Base-by-base conservation (phyloP, 2,329 filamentous ascomycete species). In the Colletotrichum australisinense region DNA sequence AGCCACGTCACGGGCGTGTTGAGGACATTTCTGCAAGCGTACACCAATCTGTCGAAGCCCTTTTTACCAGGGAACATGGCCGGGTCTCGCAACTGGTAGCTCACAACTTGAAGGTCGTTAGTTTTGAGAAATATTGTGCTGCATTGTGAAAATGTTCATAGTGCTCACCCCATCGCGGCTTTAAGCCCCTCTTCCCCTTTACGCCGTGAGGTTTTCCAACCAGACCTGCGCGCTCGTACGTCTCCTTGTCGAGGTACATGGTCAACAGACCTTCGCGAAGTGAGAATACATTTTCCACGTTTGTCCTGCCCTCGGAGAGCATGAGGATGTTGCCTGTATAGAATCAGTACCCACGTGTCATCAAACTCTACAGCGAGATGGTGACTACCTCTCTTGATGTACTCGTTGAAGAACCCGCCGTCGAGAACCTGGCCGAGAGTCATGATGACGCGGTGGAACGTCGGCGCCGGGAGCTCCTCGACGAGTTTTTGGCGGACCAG, bases 61-160 rank as follows among this genome's bases (percentile, higher is more conserved):
- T 93, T 95, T 81, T 95, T 97, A 4, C 95, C 95, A 67, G 92
- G 92, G 8, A 94, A 81, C 94, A 98, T 98, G 0, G 92, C 92
- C 1, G 92, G 89, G 5, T 88, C 86, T 22, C 92, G 89, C 32
- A 99, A 88, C 73, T 98, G 92, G 63, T 93, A 86, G 77, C 96
- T 91, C 58, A 98, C 89, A 32, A 92, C 94, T 97, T 70, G 16
- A 14, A 38, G 11, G 12, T 9, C 46, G 73, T 85, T 72, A 85
- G 80, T 49, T 52, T 32, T n/a, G 68, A 24, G 8, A 22, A 1
- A 16, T 56, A 1, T 5, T 24, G 5, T 26, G 11, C 2, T 5
- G 11, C 16, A 16, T 14, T 1, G 16, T 64, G 14, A 19, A 19
- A 4, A 53, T 19, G 12, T 9, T 22, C 7, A 14, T 52, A 5